phyloP scores from a whole-genome alignment of 352 stramenopile genomes.

The Pythium aquatile region DNA sequence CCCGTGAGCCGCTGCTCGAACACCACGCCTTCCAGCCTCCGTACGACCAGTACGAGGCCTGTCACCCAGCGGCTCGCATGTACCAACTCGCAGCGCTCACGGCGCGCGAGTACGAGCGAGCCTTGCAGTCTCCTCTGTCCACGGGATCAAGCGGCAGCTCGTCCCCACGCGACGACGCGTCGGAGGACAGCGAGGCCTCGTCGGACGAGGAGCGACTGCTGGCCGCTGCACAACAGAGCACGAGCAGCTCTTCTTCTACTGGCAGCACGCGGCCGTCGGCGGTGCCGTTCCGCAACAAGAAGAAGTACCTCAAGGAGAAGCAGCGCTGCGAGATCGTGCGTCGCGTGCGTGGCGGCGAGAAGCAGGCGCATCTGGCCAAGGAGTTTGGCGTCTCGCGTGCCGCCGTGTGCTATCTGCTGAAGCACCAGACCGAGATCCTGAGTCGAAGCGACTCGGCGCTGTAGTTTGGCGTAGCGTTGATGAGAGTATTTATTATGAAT shows the following conservation, averaged over 20 bases:
- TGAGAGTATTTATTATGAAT: background rate
- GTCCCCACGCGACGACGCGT: background rate
- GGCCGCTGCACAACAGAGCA: too few species aligned
- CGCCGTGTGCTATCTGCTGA: slow-evolving; percentile 60
- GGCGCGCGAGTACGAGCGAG: slow-evolving; percentile 16
- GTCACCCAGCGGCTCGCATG: slow-evolving; percentile 10
- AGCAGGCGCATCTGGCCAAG: slow-evolving; percentile 59
- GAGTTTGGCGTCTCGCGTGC: slow-evolving; percentile 57
- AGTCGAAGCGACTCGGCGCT: slow-evolving; percentile 31
- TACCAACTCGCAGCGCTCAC: slow-evolving; percentile 19
- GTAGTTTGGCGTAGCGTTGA: background rate
- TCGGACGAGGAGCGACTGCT: slow-evolving; percentile 19
- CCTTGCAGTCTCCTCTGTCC: slow-evolving; percentile 16
- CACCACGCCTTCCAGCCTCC: background rate
- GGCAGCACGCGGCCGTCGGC: background rate
- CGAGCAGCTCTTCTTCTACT: background rate
- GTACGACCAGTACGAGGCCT: background rate
- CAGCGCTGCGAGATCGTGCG: slow-evolving; percentile 67
- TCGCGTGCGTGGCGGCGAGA: slow-evolving; percentile 51
- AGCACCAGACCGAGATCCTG: slow-evolving; percentile 64
- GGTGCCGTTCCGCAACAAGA: slow-evolving; percentile 42
- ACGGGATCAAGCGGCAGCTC: slow-evolving; percentile 5
- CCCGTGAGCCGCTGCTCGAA: slow-evolving; percentile 5
- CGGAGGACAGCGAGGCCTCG: slow-evolving; percentile 16
- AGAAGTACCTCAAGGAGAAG: slow-evolving; percentile 69